Conservation (phyloP, 805 yeast species). For the Sugiyamaella smithiae region DNA sequence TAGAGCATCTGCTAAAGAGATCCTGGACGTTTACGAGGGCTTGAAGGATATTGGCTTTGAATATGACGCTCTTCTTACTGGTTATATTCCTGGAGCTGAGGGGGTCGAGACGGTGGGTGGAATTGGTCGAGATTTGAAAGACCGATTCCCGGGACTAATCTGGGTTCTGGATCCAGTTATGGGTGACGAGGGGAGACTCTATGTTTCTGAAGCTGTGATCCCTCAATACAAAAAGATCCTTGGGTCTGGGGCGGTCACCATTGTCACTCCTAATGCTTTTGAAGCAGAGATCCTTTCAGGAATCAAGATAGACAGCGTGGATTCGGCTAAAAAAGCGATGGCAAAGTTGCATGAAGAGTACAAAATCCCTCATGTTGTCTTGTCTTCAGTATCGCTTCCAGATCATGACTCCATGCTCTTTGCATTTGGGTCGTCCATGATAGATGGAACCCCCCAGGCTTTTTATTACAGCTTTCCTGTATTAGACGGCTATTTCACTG, state of each 20-base stretch:
- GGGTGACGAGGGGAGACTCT: constrained; percentile 84
- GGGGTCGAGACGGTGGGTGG: constrained; percentile 51
- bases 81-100: constrained; percentile 68
- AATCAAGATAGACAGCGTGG: constrained; percentile 41
- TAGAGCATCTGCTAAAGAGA: constrained; percentile 43
- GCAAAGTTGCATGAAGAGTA: constrained; percentile 45
- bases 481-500: constrained; percentile 82
- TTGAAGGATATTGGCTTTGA: constrained; percentile 46
- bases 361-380: constrained; percentile 57
- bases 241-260: constrained; percentile 50
- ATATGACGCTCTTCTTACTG: constrained; percentile 71
- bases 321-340: constrained; percentile 47
- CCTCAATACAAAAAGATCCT: constrained; percentile 56
- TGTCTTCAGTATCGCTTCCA: constrained; percentile 52
- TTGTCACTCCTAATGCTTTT: constrained; percentile 88
- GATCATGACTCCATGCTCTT: constrained; percentile 30
- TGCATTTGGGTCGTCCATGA: constrained; percentile 45
- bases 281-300: constrained; percentile 74
- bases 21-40: constrained; percentile 55
- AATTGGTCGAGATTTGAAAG: constrained; percentile 38
- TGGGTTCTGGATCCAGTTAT: constrained; percentile 88
- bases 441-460: constrained; percentile 21
- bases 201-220: constrained; percentile 58
- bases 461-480: constrained; percentile 52
- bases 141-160: constrained; percentile 29